Percentiles rank a stretch among this genome's conserved stretches.
These are phyloP conservation scores for Leccinum pachyderme DNA, from an alignment of 1,284 basidiomycete genomes.

Conservation along the genomic window DNA sequence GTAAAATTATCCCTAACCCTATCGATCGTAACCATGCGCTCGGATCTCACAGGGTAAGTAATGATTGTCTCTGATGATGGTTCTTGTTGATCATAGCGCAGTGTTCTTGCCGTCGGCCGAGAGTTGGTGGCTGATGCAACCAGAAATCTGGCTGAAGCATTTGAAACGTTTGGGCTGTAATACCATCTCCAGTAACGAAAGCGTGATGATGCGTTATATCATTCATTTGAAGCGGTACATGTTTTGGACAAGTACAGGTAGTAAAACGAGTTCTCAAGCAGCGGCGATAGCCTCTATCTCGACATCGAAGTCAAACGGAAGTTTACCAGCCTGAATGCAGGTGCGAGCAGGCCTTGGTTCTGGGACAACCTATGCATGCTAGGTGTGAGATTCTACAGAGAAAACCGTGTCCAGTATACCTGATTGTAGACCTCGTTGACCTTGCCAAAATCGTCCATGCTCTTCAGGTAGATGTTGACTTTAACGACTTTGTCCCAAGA, in stretches of 20 bases:
- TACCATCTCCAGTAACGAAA: background rate
- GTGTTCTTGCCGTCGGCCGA: slow-evolving; percentile 37
- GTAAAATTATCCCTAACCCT: slow-evolving; percentile 3
- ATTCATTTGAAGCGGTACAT: slow-evolving; percentile 1
- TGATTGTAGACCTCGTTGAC: slow-evolving; percentile 60
- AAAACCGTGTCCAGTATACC: slow-evolving; percentile 27
- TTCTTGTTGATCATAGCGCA: slow-evolving; percentile 20
- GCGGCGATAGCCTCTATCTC: slow-evolving; percentile 76
- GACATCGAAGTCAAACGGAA: slow-evolving; percentile 75
- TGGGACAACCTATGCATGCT: slow-evolving; percentile 41
- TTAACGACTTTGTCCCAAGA: slow-evolving; percentile 54
- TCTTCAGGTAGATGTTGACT: slow-evolving; percentile 57
- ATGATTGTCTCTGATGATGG: background rate
- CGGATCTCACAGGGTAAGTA: slow-evolving; percentile 25
- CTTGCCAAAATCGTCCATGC: slow-evolving; percentile 53
- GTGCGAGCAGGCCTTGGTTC: slow-evolving; percentile 76
- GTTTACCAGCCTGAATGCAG: slow-evolving; percentile 74
- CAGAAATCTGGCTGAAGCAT: slow-evolving; percentile 36
- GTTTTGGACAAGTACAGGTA: background rate
- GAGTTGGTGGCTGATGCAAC: slow-evolving; percentile 43
- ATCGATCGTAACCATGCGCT: slow-evolving; percentile 17
- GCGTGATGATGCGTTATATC: background rate
- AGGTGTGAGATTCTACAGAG: background rate
- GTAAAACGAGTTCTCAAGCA: slow-evolving; percentile 20
- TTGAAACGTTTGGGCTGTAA: slow-evolving; percentile 19